phyloP scores from a whole-genome alignment of 202 grass and related monocot genomes.

The Panicum virgatum region DNA sequence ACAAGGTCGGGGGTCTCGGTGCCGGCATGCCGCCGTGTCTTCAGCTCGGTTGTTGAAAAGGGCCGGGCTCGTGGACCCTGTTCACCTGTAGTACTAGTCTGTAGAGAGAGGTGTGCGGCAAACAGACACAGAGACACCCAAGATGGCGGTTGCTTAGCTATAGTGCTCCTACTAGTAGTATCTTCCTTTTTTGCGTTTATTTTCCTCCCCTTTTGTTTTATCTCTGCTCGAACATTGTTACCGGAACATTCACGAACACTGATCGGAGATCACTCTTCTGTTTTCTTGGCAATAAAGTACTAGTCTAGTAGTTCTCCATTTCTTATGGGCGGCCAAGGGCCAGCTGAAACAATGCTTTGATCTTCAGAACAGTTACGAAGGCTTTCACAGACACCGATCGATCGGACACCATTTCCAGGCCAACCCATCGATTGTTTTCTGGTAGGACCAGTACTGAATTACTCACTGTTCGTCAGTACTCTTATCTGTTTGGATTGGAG shows the following conservation, averaged over 20 bases:
- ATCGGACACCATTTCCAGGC: not conserved
- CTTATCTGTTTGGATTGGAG: not conserved
- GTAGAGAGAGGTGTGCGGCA: not conserved
- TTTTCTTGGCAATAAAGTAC: not conserved
- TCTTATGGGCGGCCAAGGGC: not conserved
- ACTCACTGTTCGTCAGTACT: not conserved
- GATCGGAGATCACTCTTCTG: not conserved
- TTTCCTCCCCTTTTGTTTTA: not conserved
- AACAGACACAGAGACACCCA: not conserved
- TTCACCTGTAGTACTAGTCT: not conserved
- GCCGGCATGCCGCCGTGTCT: constrained; percentile 27
- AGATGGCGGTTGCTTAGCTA: not conserved
- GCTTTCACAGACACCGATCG: not conserved
- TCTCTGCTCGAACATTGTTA: not conserved
- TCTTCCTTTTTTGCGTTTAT: not conserved
- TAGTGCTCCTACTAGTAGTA: not conserved
- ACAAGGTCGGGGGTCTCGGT: not conserved
- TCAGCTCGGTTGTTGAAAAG: constrained; percentile 2
- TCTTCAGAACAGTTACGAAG: not conserved
- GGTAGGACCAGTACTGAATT: not conserved
- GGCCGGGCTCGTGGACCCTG: not conserved
- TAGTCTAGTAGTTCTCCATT: not conserved
- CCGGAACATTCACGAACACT: constrained; percentile 12
- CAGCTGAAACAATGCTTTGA: not conserved
- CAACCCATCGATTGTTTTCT: not conserved